phyloP scores from a whole-genome alignment of 176 grass and related monocot genomes.

The Oryza longistaminata region DNA sequence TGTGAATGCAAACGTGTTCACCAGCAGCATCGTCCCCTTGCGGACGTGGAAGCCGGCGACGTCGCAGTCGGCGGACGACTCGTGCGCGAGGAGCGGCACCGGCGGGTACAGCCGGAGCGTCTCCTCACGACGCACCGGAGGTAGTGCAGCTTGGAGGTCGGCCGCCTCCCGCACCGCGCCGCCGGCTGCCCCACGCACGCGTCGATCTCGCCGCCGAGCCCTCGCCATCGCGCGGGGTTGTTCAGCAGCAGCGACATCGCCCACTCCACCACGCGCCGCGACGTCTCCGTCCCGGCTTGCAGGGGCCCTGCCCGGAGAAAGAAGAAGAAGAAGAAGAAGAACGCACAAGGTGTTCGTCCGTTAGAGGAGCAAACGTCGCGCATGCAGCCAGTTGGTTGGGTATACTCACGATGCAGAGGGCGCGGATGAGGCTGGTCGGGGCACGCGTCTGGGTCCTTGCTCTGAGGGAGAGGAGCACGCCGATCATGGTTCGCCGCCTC shows the following conservation, averaged over 20 bases:
- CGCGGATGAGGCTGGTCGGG: constrained; percentile 29
- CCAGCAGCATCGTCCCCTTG: constrained; percentile 38
- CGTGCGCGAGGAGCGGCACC: constrained; percentile 38
- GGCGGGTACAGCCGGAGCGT: constrained; percentile 50
- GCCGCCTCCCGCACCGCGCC: constrained; percentile 5
- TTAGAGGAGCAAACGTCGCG: neutral
- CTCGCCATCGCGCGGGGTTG: neutral
- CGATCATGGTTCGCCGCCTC: neutral
- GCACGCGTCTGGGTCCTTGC: constrained; percentile 20
- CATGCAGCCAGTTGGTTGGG: neutral
- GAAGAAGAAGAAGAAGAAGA: neutral
- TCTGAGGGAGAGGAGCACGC: neutral
- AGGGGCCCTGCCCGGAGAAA: neutral
- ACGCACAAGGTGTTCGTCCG: neutral
- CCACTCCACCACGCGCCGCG: constrained; percentile 29
- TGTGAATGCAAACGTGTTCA: constrained; percentile 57
- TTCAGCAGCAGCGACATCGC: constrained; percentile 13
- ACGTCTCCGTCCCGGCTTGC: constrained; percentile 11
- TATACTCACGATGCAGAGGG: constrained; percentile 32
- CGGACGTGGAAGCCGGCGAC: constrained; percentile 36
- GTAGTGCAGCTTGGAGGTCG: constrained; percentile 41
- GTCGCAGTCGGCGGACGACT: constrained; percentile 30
- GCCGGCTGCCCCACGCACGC: neutral
- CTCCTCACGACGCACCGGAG: constrained; percentile 45
- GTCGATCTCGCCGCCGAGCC: neutral